These are phyloP conservation scores for Saprolegnia diclina DNA, from an alignment of 352 stramenopile species.

Conservation along the genomic window DNA sequence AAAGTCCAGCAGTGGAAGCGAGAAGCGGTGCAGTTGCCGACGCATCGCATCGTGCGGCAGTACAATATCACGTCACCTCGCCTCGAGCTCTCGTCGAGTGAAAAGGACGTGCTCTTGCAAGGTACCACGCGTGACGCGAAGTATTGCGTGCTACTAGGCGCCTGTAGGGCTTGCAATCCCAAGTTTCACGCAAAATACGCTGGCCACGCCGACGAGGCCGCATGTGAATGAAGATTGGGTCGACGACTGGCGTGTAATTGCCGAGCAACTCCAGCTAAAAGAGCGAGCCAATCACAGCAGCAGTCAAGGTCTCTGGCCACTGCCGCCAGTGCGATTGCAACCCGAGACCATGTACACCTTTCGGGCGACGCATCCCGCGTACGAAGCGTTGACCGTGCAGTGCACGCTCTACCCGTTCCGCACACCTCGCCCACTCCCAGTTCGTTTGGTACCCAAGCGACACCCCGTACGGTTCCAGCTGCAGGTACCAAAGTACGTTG, in stretches of 20 bases:
- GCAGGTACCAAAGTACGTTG: not conserved
- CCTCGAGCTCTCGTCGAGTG: not conserved
- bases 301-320: not conserved
- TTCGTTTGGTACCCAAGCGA: not conserved
- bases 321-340: not conserved
- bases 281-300: not conserved
- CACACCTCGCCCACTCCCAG: not conserved
- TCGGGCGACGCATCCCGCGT: not conserved
- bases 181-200: not conserved
- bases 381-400: not conserved
- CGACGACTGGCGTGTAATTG: not conserved
- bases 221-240: not conserved
- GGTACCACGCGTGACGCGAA: not conserved
- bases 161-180: not conserved
- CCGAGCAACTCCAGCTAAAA: not conserved
- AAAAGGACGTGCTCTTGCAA: not conserved
- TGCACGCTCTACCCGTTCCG: constrained; percentile 4
- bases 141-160: not conserved
- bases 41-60: constrained; percentile 1
- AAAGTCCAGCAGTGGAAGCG: constrained; percentile 11
- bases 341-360: not conserved
- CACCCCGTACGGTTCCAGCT: not conserved
- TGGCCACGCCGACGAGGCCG: not conserved
- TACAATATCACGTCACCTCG: not conserved
- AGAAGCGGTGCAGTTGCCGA: not conserved